A percentile compares a stretch with the other conserved stretches of the same genome.
Evolutionary conservation across 2,329 filamentous ascomycete species (phyloP).

Genomic region (Ophiocordyceps camponoti-leonardi): DNA sequence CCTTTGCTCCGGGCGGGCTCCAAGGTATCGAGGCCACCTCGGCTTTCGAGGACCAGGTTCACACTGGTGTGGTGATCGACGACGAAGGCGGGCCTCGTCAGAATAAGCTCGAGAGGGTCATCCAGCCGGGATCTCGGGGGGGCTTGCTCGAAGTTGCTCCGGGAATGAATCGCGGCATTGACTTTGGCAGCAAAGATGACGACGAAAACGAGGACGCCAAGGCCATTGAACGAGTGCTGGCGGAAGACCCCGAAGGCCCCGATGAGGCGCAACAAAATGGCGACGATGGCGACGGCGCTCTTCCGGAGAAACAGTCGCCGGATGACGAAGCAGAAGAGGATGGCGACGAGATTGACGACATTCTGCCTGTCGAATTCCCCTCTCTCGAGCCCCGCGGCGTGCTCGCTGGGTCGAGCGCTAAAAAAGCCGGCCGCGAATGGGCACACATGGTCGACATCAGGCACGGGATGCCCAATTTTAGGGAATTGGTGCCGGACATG

Average conservation of each 20-base stretch:
- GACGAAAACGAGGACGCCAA: constrained; percentile 42
- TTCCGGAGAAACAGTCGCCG: constrained; percentile 5
- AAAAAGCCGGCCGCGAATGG: constrained; percentile 73
- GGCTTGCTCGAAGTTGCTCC: constrained; percentile 69
- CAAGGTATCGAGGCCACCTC: constrained; percentile 76
- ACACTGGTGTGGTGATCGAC: constrained; percentile 27
- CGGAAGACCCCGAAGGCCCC: constrained; percentile 23
- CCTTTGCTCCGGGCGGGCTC: constrained; percentile 79
- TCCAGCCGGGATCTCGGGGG: constrained; percentile 62
- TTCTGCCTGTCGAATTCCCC: constrained; percentile 85
- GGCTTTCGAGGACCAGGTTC: constrained; percentile 61
- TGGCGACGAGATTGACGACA: constrained; percentile 57
- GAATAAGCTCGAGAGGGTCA: constrained; percentile 62
- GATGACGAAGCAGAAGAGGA: constrained; percentile 20
- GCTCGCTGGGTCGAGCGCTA: constrained; percentile 52
- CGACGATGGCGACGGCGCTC: constrained; percentile 13
- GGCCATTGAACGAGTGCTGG: constrained; percentile 50
- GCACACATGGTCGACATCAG: constrained; percentile 97
- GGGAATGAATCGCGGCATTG: constrained; percentile 63
- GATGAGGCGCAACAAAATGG: constrained; percentile 6
- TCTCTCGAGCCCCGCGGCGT: constrained; percentile 72
- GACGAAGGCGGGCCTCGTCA: constrained; percentile 25
- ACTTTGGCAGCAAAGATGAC: constrained; percentile 44
- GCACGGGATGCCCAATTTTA: constrained; percentile 83
- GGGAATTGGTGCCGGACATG: constrained; percentile 89